These are phyloP conservation scores for Vanrija humicola DNA, from an alignment of 1,284 basidiomycete genomes.

Conservation along the genomic window DNA sequence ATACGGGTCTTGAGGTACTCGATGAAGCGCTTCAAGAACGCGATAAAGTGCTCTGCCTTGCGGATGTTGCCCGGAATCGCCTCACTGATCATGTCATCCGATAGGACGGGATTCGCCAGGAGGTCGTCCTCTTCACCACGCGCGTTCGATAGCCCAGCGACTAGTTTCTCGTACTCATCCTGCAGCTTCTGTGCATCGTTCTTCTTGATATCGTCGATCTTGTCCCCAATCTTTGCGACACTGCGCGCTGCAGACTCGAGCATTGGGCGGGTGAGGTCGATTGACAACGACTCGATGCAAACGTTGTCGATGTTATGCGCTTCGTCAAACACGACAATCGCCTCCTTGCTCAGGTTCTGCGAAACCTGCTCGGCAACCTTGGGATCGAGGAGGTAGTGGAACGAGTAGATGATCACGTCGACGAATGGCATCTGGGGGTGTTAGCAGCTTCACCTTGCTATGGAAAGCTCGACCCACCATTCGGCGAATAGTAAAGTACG, in stretches of 20 bases:
- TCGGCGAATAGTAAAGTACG: constrained; percentile 92
- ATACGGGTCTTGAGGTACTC: constrained; percentile 99
- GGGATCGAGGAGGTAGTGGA: constrained; percentile 97
- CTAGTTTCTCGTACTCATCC: constrained; percentile 94
- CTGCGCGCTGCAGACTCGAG: constrained; percentile 90
- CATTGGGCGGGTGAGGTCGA: constrained; percentile 98
- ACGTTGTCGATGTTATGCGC: constrained; percentile 99
- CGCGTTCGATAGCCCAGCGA: constrained; percentile 76
- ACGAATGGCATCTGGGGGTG: constrained; percentile 79
- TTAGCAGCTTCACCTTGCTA: neutral
- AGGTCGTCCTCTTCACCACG: constrained; percentile 69
- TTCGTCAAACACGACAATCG: constrained; percentile 98
- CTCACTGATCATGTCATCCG: constrained; percentile 90
- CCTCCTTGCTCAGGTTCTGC: constrained; percentile 93
- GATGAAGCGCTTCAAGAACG: constrained; percentile 95
- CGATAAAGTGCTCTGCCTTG: constrained; percentile 98
- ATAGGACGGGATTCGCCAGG: constrained; percentile 92
- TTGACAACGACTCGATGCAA: constrained; percentile 96
- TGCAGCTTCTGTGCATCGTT: constrained; percentile 92
- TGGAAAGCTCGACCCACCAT: constrained; percentile 62
- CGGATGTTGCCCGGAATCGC: constrained; percentile 97
- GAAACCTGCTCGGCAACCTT: constrained; percentile 99
- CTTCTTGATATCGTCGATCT: constrained; percentile 92
- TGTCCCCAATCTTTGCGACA: constrained; percentile 79
- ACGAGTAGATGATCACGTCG: constrained; percentile 97